Base-by-base conservation (phyloP, 2,329 filamentous ascomycete genomes). In the Penicillium olsonii region DNA sequence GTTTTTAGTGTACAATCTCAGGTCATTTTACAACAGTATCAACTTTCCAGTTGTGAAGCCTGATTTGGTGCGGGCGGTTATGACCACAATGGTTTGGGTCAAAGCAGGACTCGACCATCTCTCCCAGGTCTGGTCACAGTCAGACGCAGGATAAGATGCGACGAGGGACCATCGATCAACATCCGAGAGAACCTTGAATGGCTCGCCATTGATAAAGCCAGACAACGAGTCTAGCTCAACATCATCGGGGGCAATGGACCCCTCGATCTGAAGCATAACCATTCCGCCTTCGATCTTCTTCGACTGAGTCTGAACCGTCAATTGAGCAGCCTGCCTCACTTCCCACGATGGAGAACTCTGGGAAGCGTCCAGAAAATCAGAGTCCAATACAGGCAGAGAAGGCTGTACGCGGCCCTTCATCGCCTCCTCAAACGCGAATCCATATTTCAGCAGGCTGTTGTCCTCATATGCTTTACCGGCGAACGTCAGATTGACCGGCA, bases 401-500 rank as follows among this genome's bases (percentile, higher is more conserved):
- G 64, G 62, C 31, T 50, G 17, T 12, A 52, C 24, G 3, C 64
- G 63, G 22, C 45, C 24, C 14, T 57, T 61, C 4, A 59, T 59
- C 4, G 45, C 57, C 35, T 33, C 20, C 44, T 66, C 64, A 37
- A 63, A 67, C 0, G 62, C 60, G 50, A 56, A 64, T 1, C 59
- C 64, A 42, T 63, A 66, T n/a, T 53, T 52, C 5, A 67, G 52
- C 19, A 66, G 45, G 11, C 48, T 53, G 5, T 46, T 59, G 47
- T 83, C 80, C 0, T 72, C 67, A 39, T 78, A 78, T 1, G 76
- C 77, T 27, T 71, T 76, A 0, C 74, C 75, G 0, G 74, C 76
- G 58, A 83, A 81, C 0, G 78, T 81, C 10, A 83, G 54, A 20
- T 78, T 78, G 0, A 82, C 70, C 0, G 80, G 80, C 75, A 83